Evolutionary conservation across 148 eudicot species (phyloP).

Genomic region (Talinum fruticosum): DNA sequence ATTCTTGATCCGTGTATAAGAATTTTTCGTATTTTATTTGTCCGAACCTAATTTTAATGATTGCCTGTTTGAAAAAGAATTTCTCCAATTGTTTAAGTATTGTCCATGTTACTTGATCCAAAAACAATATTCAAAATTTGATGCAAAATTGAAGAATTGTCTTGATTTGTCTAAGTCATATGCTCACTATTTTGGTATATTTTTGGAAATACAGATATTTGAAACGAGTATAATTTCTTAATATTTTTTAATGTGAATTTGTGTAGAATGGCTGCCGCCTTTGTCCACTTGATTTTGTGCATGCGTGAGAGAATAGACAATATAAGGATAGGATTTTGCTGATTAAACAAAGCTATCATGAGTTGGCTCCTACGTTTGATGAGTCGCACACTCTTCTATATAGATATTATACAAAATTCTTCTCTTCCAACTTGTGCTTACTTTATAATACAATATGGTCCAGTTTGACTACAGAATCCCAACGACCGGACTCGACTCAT

Average conservation of each 20-base stretch:
- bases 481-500: conserved; percentile 33
- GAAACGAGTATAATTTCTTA: too few species aligned
- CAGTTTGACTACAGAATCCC: conserved; percentile 89
- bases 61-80: too few species aligned
- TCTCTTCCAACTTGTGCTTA: neutral
- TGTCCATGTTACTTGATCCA: too few species aligned
- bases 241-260: neutral
- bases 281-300: neutral
- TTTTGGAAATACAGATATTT: too few species aligned
- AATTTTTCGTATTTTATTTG: too few species aligned
- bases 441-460: neutral
- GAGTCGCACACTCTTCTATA: neutral
- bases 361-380: neutral
- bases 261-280: neutral
- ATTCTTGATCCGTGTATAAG: too few species aligned
- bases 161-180: too few species aligned
- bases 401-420: neutral
- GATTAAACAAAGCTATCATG: neutral
- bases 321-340: neutral
- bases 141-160: too few species aligned
- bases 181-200: too few species aligned
- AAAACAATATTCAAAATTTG: too few species aligned
- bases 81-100: too few species aligned
- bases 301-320: neutral
- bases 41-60: too few species aligned